phyloP scores from a whole-genome alignment of 176 grass and related monocot genomes.

The Avena eriantha region DNA sequence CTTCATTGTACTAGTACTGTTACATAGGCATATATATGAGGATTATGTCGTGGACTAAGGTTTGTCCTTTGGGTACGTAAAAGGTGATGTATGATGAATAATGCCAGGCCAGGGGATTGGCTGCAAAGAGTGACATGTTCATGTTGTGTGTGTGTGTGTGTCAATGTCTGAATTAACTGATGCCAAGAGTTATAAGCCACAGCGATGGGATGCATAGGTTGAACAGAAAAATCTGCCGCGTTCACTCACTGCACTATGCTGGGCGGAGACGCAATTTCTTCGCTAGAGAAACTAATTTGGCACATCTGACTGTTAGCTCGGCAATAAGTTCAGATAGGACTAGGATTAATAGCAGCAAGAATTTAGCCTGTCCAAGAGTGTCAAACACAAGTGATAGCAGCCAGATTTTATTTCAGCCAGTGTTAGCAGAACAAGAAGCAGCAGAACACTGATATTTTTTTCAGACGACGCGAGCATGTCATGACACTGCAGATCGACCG shows the following conservation, averaged over 20 bases:
- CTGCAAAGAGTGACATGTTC: background rate
- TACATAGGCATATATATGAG: background rate
- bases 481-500: no score
- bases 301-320: background rate
- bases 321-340: background rate
- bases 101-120: background rate
- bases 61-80: background rate
- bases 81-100: background rate
- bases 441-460: no score
- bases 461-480: no score
- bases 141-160: background rate
- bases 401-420: no score
- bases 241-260: no score
- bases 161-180: no score
- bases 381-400: background rate
- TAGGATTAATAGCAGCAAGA: background rate
- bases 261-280: no score
- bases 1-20: background rate
- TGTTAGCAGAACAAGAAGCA: no score
- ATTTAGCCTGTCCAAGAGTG: background rate
- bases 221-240: no score
- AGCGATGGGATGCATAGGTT: no score
- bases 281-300: background rate
- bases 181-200: no score
- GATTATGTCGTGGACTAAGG: background rate